Evolutionary conservation across 2,329 filamentous ascomycete species (phyloP), one percentile per base, ranked within the genome.

Genomic region (Akanthomyces dipterigenus): DNA sequence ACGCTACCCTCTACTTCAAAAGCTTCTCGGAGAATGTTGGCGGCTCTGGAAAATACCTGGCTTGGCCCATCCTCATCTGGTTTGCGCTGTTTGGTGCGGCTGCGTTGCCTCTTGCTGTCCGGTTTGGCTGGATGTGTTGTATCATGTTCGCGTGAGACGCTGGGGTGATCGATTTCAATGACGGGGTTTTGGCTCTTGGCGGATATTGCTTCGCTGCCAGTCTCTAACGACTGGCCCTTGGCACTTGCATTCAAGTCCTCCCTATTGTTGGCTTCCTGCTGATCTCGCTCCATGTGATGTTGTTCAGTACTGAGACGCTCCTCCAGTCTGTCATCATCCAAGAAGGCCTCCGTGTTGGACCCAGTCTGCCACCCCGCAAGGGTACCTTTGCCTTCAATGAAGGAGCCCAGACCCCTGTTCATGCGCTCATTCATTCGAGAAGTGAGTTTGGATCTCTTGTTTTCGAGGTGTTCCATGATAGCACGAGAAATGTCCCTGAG

Each of bases 11-110:
- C 75, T 0, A 75, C 73, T 38, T 76, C 73, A 4, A 80, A 69
- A 1, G 76, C 76, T 50, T 79, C 71, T 9, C 76, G 69, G 16
- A 81, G 70, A 14, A 80, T 69, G 45, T 74, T 75, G 6, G 77
- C 73, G 6, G 78, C 79, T 11, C 72, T 76, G 2, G 73, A 74
- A 59, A 80, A 79, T 3, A 76, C 64, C 1, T 20, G 14, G 5
- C 24, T 12, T 3, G 31, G 26, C 28, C 49, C 43, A 8, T 36
- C 31, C 1, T 49, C 46, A n/a, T 28, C 55, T 26, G 28, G 8
- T 7, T 50, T 14, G 26, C 26, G 4, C 12, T 34, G 14, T 18
- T n/a, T 50, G 7, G 42, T 4, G 42, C 22, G n/a, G 18, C 22
- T 24, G 42, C 11, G 22, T 45, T 18, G 42, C 18, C 9, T n/a